Conservation (phyloP, 2,329 filamentous ascomycete genomes). For the Coniochaeta sp. region DNA sequence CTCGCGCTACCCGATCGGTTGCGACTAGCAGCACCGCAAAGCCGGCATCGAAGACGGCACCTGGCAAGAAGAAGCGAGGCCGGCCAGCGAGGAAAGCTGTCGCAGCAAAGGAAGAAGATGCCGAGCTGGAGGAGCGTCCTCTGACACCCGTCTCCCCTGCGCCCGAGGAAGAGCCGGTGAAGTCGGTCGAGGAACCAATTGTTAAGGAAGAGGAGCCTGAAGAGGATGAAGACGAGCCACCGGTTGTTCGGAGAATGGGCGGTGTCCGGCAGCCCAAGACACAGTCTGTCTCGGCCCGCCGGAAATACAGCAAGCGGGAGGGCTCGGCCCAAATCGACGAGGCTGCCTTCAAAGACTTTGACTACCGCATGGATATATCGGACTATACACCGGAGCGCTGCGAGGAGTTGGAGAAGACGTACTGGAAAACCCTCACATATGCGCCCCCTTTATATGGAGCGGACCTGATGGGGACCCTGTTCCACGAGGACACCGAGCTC, state of each 20-base stretch:
- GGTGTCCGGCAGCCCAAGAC: constrained; percentile 42
- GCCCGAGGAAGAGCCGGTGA: constrained; percentile 28
- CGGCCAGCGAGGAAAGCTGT: constrained; percentile 14
- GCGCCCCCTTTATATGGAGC: constrained; percentile 92
- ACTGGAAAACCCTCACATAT: constrained; percentile 97
- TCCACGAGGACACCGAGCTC: constrained; percentile 71
- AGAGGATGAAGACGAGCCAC: constrained; percentile 34
- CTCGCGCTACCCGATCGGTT: constrained; percentile 22
- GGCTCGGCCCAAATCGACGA: constrained; percentile 77
- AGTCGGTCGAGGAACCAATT: constrained; percentile 43
- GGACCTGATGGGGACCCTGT: constrained; percentile 91
- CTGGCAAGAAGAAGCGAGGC: constrained; percentile 10
- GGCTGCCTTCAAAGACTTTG: constrained; percentile 80
- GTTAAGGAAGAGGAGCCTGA: constrained; percentile 34
- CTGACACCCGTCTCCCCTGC: constrained; percentile 53
- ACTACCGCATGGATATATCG: constrained; percentile 80
- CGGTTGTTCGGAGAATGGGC: constrained; percentile 39
- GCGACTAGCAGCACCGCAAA: constrained; percentile 9
- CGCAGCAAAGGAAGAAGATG: constrained; percentile 28
- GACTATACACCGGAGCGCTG: constrained; percentile 89
- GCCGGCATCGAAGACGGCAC: constrained; percentile 15
- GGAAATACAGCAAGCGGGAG: constrained; percentile 78
- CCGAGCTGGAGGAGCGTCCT: constrained; percentile 39
- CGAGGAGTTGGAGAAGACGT: constrained; percentile 86
- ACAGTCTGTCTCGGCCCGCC: constrained; percentile 75